Base-by-base conservation (phyloP, 2,329 filamentous ascomycete species). In the Passalora sequoiae region DNA sequence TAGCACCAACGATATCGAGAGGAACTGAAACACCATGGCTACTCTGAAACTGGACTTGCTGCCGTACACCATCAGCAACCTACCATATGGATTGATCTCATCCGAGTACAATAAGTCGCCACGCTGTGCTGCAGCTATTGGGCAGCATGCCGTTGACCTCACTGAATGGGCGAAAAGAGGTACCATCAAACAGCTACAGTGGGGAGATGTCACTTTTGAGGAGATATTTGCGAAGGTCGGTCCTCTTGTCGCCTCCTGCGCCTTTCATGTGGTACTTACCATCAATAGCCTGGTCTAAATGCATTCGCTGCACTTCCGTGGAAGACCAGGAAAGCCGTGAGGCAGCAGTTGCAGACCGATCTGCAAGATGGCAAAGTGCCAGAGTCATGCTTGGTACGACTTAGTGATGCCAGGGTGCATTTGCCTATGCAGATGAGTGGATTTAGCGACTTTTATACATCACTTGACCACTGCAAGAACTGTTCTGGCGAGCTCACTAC, bases 361-460 rank as follows among this genome's bases (percentile, higher is more conserved):
- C 52, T 67, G 44, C 27, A 56, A 15, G 52, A 55, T n/a, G 39
- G 49, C 28, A 51, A 58, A 15, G 43, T 62, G 8, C 49, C 57
- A 4, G 46, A 57, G 9, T 41, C 53, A 12, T 58, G 58, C 31
- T 55, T 61, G 3, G 60, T 67, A 20, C 39, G 60, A 20, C 52
- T 78, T 12, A 49, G 61, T 28, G 57, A 66, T 22, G 70, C 73
- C 13, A 61, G 61, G 3, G 60, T 78, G 51, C 73, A 81, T 54
- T 56, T 82, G 0, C 80, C 80, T 0, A 61, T 83, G 27, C 59
- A 65, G 3, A 71, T 79, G 13, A 68, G 69, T 4, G 77, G 76
- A 25, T 83, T 80, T 54, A 75, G 69, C 32, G 79, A 81, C 58
- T 80, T 78, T 60, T 76, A 71, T 2, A 76, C 72, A 43, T 75